Conservation (phyloP, 225 moss, liverwort and hornwort genomes). For the Sphagnum contortum region DNA sequence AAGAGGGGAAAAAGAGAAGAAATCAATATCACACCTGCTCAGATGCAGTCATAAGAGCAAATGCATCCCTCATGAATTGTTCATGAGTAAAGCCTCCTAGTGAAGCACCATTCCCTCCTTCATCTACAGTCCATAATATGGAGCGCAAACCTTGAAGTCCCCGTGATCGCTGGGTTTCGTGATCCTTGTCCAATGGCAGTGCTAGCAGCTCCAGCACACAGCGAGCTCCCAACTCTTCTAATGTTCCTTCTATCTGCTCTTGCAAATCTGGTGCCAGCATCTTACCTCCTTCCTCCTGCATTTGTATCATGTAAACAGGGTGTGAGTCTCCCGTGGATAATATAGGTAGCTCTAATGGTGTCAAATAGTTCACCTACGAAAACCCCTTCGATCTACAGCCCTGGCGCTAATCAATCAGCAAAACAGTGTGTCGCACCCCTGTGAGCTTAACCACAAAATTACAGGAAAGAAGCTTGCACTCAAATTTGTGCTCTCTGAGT, state of each 20-base stretch:
- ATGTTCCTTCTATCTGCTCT: conserved; percentile 87
- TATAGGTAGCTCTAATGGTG: too few species aligned
- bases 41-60: conserved; percentile 69
- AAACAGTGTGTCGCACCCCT: too few species aligned
- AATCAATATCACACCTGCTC: conserved; percentile 53
- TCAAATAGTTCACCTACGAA: too few species aligned
- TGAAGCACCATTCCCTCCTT: conserved; percentile 53
- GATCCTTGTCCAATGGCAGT: conserved; percentile 69
- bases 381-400: too few species aligned
- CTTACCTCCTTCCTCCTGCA: conserved; percentile 82
- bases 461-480: too few species aligned
- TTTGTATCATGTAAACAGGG: not conserved
- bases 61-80: conserved; percentile 83
- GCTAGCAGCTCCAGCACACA: conserved; percentile 84
- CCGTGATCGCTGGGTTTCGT: conserved; percentile 66
- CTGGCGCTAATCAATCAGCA: too few species aligned
- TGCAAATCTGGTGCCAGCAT: conserved; percentile 70
- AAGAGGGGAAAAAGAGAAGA: not conserved
- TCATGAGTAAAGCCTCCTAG: conserved; percentile 70
- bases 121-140: conserved; percentile 76
- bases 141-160: conserved; percentile 79
- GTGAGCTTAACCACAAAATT: too few species aligned
- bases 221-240: conserved; percentile 75
- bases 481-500: too few species aligned
- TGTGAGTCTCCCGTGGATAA: too few species aligned